Evolutionary conservation across 495 filamentous ascomycete species (phyloP).

Genomic region (Penicillium angulare): DNA sequence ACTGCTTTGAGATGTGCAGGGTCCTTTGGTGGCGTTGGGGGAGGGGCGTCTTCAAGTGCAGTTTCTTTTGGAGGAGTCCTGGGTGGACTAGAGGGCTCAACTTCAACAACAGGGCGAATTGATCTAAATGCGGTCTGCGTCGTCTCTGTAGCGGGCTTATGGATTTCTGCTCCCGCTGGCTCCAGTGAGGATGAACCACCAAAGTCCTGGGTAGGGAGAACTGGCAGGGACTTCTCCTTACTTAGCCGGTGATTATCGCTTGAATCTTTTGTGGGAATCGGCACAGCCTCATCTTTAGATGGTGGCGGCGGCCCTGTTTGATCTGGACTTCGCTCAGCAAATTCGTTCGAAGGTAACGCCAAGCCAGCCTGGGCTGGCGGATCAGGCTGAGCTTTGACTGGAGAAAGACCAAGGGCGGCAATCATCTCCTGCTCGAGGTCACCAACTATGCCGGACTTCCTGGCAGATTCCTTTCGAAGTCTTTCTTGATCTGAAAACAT

Average conservation of each 20-base stretch:
- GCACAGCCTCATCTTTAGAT: neutral
- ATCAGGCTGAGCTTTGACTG: constrained; percentile 10
- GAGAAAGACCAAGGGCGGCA: constrained; percentile 26
- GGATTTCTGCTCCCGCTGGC: neutral
- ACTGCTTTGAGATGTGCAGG: neutral
- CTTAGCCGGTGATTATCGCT: neutral
- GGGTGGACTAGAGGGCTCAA: constrained; percentile 4
- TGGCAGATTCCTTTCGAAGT: neutral
- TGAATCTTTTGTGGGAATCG: no score
- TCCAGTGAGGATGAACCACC: neutral
- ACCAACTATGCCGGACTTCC: constrained; percentile 1
- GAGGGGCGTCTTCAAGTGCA: neutral
- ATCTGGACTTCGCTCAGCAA: neutral
- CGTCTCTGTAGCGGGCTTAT: neutral
- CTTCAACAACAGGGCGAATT: constrained; percentile 16
- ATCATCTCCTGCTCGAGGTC: constrained; percentile 27
- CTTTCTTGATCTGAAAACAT: neutral
- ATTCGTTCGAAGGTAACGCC: neutral
- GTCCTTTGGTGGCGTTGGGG: constrained; percentile 1
- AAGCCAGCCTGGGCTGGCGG: neutral
- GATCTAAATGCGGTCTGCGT: constrained; percentile 4
- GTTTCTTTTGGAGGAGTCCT: neutral
- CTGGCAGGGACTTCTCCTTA: constrained; percentile 5
- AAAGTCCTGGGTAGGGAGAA: constrained; percentile 3
- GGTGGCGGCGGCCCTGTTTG: neutral